Evolutionary conservation across 2,329 filamentous ascomycete species (phyloP).

Genomic region (Talaromyces funiculosus): DNA sequence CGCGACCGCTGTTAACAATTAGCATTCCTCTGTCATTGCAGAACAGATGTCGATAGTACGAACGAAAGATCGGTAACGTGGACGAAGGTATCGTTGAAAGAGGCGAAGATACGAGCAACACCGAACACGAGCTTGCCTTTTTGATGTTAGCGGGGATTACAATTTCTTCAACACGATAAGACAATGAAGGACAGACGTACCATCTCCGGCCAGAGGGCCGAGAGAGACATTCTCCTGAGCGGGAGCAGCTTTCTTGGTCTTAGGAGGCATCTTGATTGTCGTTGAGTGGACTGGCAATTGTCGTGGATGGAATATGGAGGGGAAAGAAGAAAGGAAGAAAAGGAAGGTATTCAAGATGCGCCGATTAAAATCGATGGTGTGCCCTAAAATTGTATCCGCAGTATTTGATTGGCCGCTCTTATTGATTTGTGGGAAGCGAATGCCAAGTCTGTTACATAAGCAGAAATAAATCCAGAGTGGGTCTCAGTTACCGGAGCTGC

Average conservation of each 20-base stretch:
- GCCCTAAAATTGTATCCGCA: conserved; percentile 26
- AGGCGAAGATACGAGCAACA: conserved; percentile 96
- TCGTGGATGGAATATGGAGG: conserved; percentile 39
- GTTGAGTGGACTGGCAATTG: conserved; percentile 29
- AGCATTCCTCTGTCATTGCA: conserved; percentile 20
- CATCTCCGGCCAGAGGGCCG: conserved; percentile 93
- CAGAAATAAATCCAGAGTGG: neutral
- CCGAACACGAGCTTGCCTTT: conserved; percentile 94
- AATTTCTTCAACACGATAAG: neutral
- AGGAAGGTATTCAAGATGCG: neutral
- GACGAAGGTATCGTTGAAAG: conserved; percentile 90
- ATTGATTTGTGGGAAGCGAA: conserved; percentile 7
- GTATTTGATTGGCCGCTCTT: conserved; percentile 26
- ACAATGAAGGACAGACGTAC: conserved; percentile 48
- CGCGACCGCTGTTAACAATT: conserved; percentile 83
- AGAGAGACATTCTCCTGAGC: conserved; percentile 96
- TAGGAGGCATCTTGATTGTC: conserved; percentile 77
- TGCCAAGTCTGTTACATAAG: neutral
- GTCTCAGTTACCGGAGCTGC: neutral
- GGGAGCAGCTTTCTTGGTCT: conserved; percentile 77
- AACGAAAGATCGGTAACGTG: conserved; percentile 99
- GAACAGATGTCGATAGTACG: conserved; percentile 29
- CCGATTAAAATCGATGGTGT: conserved; percentile 27
- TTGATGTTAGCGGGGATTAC: conserved; percentile 5
- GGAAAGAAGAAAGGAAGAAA: conserved; percentile 22